phyloP scores from a whole-genome alignment of 495 filamentous ascomycete species.

The Aspergillus affinis region DNA sequence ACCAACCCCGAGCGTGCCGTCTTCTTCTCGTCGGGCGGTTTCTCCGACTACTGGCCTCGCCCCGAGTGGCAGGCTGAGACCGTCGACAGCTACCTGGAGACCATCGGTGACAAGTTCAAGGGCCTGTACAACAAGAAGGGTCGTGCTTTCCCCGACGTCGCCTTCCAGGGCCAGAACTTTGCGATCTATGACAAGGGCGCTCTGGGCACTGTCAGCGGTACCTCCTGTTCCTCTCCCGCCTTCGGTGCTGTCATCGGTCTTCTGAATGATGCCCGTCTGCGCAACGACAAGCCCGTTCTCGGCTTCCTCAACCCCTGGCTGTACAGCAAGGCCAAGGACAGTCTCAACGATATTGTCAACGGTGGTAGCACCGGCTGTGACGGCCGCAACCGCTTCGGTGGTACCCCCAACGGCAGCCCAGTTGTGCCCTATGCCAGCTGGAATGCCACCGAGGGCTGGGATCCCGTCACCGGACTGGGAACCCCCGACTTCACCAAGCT shows the following conservation, averaged over 20 bases:
- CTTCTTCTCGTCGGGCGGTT: constrained; percentile 64
- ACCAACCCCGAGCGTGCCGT: constrained; percentile 57
- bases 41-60: constrained; percentile 62
- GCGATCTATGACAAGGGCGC: constrained; percentile 54
- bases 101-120: constrained; percentile 44
- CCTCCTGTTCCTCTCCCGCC: constrained; percentile 62
- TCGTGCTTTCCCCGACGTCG: constrained; percentile 72
- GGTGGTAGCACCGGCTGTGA: constrained; percentile 64
- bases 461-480: constrained; percentile 60
- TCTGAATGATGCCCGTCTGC: constrained; percentile 65
- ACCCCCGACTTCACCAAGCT: constrained; percentile 51
- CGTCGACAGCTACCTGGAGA: constrained; percentile 56
- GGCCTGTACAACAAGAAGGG: constrained; percentile 61
- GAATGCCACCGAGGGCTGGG: constrained; percentile 60
- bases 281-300: constrained; percentile 52
- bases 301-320: constrained; percentile 79
- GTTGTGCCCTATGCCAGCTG: constrained; percentile 42
- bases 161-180: constrained; percentile 59
- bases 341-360: constrained; percentile 61
- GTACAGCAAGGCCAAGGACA: constrained; percentile 53
- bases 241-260: constrained; percentile 63
- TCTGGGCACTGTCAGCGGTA: constrained; percentile 57
- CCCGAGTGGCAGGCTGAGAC: constrained; percentile 63
- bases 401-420: constrained; percentile 35
- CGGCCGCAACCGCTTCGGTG: constrained; percentile 42